Percentiles rank a stretch among this genome's conserved stretches.
Conservation (phyloP, 2,329 filamentous ascomycete species). For the Phymatotrichopsis omnivora region DNA sequence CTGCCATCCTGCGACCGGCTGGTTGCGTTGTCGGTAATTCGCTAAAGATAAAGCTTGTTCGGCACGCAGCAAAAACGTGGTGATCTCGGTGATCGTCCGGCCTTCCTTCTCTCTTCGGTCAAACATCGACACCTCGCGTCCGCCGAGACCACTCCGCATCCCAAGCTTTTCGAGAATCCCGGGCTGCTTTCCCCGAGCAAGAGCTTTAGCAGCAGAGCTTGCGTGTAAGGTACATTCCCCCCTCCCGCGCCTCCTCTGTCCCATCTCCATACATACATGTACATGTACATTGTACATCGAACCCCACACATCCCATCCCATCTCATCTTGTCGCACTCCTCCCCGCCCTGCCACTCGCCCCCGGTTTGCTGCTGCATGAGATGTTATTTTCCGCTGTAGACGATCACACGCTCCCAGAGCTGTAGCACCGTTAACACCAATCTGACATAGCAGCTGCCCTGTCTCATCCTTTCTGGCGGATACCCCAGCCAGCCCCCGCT, state of each 20-base stretch:
- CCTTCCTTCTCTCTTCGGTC: constrained; percentile 19
- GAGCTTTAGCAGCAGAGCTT: too few relatives aligned
- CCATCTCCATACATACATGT: neutral
- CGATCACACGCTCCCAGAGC: constrained; percentile 12
- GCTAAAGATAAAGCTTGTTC: constrained; percentile 22
- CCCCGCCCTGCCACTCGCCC: neutral
- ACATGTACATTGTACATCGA: too few relatives aligned
- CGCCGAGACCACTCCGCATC: neutral
- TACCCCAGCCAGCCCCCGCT: constrained; percentile 13
- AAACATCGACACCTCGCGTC: constrained; percentile 15
- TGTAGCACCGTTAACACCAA: too few relatives aligned
- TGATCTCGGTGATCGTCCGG: constrained; percentile 25
- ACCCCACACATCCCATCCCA: neutral
- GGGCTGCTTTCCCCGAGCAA: too few relatives aligned
- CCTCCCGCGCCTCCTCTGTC: neutral
- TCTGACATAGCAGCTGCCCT: too few relatives aligned
- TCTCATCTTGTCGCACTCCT: neutral
- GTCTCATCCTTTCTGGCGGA: constrained; percentile 17
- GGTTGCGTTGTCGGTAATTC: constrained; percentile 23
- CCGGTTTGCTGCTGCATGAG: constrained; percentile 18
- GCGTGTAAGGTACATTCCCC: constrained; percentile 9
- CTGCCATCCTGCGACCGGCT: constrained; percentile 23
- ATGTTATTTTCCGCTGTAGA: constrained; percentile 16
- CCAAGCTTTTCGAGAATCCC: too few relatives aligned
- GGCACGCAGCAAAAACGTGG: constrained; percentile 25